Base-by-base conservation (phyloP, 495 filamentous ascomycete species). In the Penicillium crystallinum region DNA sequence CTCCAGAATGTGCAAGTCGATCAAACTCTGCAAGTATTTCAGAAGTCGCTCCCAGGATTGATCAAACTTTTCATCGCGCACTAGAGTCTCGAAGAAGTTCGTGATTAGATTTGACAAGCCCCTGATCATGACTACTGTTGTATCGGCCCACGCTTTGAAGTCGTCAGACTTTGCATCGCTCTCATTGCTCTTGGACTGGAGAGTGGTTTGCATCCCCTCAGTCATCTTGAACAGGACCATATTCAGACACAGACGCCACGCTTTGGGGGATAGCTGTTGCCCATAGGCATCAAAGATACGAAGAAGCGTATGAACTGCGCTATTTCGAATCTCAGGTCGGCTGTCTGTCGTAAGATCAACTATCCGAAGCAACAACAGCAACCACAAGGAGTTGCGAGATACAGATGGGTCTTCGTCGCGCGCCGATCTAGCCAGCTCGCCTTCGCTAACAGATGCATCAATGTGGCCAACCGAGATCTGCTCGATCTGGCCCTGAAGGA, bases 271-370 rank as follows among this genome's bases (percentile, higher is more conserved):
- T 11, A 97, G 77, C 43, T 85, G 83, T 58, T 92, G 88, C 23
- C 88, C 91, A 52, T 91, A 90, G 4, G 88, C 90, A 68, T 95
- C 89, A 55, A 97, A 90, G 45, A 97, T 97, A 33, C 91, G 79
- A 48, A 97, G 80, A 14, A 97, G 71, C 0, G 91, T 96, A 63
- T 95, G 91, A 29, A 97, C 84, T 6, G 91, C 88, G 52, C 90
- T 91, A 59, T 97, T 95, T 45, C 93, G 80, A 42, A 97, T 80
- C 61, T 97, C 93, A n/a, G 86, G 67, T 59, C 91, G 80, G 21
- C 80, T 75, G 62, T 96, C 89, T 5, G 79, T 83, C 4, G 90
- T 86, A 19, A 96, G 80, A 12, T 83, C 80, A 6, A 87, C 86
- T 17, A 97, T 77, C 11, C 89, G 80, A 18, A 88, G 65, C n/a